Conservation (phyloP, 352 stramenopile species). For the Phytophthora hibernalis region DNA sequence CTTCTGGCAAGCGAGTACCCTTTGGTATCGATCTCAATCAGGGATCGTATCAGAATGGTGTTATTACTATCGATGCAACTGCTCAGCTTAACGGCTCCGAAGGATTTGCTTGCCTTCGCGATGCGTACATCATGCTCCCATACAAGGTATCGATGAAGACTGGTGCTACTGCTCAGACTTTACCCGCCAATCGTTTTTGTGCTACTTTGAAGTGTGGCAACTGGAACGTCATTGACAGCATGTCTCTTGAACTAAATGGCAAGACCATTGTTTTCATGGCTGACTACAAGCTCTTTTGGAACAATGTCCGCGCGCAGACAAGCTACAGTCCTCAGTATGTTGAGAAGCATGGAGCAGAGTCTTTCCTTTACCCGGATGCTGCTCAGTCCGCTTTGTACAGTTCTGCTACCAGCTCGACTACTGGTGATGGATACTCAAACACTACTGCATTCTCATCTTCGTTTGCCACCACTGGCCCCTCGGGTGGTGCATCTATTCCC, state of each 20-base stretch:
- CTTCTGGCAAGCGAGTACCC: conserved; percentile 2
- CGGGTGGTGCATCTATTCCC: neutral
- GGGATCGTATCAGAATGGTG: conserved; percentile 19
- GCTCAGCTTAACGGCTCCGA: conserved; percentile 8
- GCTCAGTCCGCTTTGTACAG: neutral
- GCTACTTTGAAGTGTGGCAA: conserved; percentile 5
- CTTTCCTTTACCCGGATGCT: neutral
- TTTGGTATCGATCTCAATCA: conserved; percentile 19
- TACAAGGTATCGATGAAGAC: conserved; percentile 24
- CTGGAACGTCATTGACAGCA: neutral
- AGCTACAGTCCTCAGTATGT: neutral
- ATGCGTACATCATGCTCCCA: conserved; percentile 25
- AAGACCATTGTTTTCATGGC: conserved; percentile 6
- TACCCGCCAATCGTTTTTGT: conserved; percentile 2
- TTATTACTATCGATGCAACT: conserved; percentile 22
- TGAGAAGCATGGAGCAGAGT: neutral
- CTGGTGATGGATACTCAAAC: neutral
- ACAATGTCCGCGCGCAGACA: conserved; percentile 10
- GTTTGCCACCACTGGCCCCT: neutral
- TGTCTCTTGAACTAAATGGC: conserved; percentile 14
- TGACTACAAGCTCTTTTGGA: conserved; percentile 14
- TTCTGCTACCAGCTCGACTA: neutral
- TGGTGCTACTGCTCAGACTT: neutral
- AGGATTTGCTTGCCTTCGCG: conserved; percentile 12
- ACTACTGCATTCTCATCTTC: neutral